Percentiles rank a stretch among this genome's conserved stretches.
These are phyloP conservation scores for Plasmodium gonderi DNA, from an alignment of 169 alveolate species.

Conservation along the genomic window DNA sequence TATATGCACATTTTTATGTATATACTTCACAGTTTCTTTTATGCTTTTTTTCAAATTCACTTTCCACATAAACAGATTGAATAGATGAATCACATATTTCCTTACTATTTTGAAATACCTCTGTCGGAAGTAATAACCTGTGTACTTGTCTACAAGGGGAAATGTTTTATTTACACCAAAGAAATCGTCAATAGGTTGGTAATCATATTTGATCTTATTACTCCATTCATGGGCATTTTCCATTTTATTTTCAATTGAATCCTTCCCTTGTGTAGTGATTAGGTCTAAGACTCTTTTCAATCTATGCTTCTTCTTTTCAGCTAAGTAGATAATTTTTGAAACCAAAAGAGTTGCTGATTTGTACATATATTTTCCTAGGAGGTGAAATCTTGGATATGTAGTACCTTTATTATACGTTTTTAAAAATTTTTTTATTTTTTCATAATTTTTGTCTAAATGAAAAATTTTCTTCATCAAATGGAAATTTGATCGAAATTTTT, in stretches of 20 bases:
- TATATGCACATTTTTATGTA: slow-evolving; percentile 15
- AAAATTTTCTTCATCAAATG: slow-evolving; percentile 15
- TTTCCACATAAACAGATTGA: slow-evolving; percentile 57
- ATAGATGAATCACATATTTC: slow-evolving; percentile 34
- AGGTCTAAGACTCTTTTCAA: background rate
- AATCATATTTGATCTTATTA: too few species aligned
- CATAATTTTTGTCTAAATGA: slow-evolving; percentile 22
- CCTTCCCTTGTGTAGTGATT: slow-evolving; percentile 6
- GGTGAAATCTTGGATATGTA: background rate
- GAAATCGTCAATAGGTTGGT: too few species aligned
- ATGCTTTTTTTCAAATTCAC: slow-evolving; percentile 13
- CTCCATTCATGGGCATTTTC: background rate
- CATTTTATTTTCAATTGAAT: background rate
- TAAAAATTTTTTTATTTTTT: slow-evolving; percentile 34
- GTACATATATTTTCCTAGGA: background rate
- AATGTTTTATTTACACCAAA: too few species aligned
- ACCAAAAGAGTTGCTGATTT: background rate
- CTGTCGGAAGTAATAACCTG: slow-evolving; percentile 4
- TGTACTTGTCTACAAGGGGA: slow-evolving; percentile 5
- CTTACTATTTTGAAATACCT: slow-evolving; percentile 14
- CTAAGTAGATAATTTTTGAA: background rate
- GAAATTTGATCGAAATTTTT: background rate
- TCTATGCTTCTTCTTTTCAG: background rate
- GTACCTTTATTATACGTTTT: background rate
- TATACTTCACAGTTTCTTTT: background rate